Evolutionary conservation across 306 rosid species (phyloP).

Genomic region (Trifolium fragiferum): DNA sequence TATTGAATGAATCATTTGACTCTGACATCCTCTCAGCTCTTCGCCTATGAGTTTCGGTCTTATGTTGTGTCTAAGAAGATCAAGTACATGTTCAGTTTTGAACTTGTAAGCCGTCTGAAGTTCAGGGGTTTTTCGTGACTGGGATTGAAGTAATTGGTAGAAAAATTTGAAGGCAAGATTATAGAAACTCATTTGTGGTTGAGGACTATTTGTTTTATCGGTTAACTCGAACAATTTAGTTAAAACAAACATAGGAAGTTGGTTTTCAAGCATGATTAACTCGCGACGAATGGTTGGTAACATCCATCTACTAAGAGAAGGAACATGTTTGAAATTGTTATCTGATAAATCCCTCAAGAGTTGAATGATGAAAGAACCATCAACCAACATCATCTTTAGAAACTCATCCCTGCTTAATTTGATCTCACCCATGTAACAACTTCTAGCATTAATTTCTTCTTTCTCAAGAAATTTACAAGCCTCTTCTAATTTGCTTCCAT

Average conservation of each 20-base stretch:
- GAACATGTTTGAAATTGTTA: background rate
- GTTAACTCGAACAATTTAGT: slow-evolving; percentile 41
- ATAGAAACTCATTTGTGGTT: slow-evolving; percentile 8
- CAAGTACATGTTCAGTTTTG: slow-evolving; percentile 43
- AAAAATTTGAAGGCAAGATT: slow-evolving; percentile 45
- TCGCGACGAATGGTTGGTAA: slow-evolving; percentile 46
- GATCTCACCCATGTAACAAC: slow-evolving; percentile 42
- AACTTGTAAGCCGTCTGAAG: background rate
- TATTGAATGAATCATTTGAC: slow-evolving; percentile 36
- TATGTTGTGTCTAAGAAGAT: slow-evolving; percentile 43
- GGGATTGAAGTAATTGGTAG: slow-evolving; percentile 38
- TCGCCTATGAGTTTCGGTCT: slow-evolving; percentile 7
- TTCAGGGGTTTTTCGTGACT: background rate
- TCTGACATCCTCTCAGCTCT: slow-evolving; percentile 16
- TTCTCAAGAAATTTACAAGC: slow-evolving; percentile 39
- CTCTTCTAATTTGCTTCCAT: slow-evolving; percentile 1
- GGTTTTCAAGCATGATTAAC: slow-evolving; percentile 59
- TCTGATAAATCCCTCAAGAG: slow-evolving; percentile 42
- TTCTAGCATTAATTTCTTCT: slow-evolving; percentile 24
- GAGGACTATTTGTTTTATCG: background rate
- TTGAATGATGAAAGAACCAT: slow-evolving; percentile 48
- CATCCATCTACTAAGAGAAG: slow-evolving; percentile 50
- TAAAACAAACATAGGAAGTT: slow-evolving; percentile 53
- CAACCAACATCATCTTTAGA: slow-evolving; percentile 47
- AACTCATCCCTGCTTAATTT: slow-evolving; percentile 40